Conservation (phyloP, 2,329 filamentous ascomycete species). For the Teratosphaeria destructans region DNA sequence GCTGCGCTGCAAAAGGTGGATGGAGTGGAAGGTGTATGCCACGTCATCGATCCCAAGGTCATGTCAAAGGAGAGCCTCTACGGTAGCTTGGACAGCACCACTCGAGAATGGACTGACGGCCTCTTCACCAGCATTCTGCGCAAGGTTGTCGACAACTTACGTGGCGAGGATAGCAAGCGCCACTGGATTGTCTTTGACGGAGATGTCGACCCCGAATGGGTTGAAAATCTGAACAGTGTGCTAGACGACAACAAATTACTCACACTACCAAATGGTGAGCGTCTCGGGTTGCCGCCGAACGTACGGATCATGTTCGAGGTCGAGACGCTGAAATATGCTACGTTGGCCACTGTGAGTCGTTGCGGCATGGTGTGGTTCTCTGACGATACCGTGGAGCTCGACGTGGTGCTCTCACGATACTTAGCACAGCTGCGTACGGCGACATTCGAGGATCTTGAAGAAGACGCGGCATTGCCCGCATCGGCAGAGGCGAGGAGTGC, state of each 20-base stretch:
- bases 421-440: conserved; percentile 71
- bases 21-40: conserved; percentile 82
- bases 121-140: conserved; percentile 94
- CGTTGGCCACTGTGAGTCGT: conserved; percentile 94
- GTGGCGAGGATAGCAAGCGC: conserved; percentile 89
- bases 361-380: conserved; percentile 99
- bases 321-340: conserved; percentile 93
- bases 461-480: conserved; percentile 67
- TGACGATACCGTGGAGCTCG: conserved; percentile 86
- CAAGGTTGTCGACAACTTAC: conserved; percentile 97
- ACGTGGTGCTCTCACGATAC: conserved; percentile 90
- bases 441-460: conserved; percentile 89
- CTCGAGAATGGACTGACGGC: conserved; percentile 96
- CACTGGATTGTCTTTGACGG: conserved; percentile 99
- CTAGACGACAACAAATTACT: conserved; percentile 98
- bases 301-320: conserved; percentile 99
- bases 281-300: conserved; percentile 84
- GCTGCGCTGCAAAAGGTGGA: conserved; percentile 87
- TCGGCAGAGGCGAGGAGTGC: conserved; percentile 49
- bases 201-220: conserved; percentile 98
- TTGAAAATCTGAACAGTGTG: conserved; percentile 99
- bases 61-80: conserved; percentile 99
- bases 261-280: conserved; percentile 93
- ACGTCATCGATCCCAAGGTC: conserved; percentile 98
- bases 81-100: conserved; percentile 90